Conservation (phyloP, 352 stramenopile genomes). For the Blastocystis sp. region DNA sequence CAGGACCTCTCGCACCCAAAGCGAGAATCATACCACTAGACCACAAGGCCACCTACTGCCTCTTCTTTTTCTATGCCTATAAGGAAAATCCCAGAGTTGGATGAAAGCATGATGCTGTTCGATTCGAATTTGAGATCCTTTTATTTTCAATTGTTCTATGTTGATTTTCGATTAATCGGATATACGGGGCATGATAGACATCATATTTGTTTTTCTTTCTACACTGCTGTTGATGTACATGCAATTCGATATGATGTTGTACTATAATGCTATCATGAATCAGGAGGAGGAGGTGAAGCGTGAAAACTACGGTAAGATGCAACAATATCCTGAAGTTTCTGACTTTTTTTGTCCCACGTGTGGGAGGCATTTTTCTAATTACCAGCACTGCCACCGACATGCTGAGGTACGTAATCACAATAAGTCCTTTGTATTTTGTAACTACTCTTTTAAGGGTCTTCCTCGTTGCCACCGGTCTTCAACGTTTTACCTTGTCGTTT, state of each 20-base stretch:
- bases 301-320: conserved; percentile 10
- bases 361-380: neutral
- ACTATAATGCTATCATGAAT: neutral
- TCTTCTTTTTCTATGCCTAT: neutral
- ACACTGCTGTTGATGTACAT: neutral
- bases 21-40: conserved; percentile 55
- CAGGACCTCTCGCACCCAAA: conserved; percentile 41
- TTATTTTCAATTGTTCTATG: neutral
- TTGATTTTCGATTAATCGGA: neutral
- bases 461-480: conserved; percentile 1
- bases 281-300: neutral
- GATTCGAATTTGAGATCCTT: neutral
- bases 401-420: neutral
- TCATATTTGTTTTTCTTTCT: neutral
- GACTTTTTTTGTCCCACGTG: conserved; percentile 40
- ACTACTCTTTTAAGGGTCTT: conserved; percentile 4
- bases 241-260: conserved; percentile 7
- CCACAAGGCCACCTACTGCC: neutral
- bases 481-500: neutral
- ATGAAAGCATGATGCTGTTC: neutral
- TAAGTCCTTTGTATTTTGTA: neutral
- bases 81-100: neutral
- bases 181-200: neutral
- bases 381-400: conserved; percentile 40
- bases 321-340: conserved; percentile 13